phyloP scores from a whole-genome alignment of 441 rosid genomes.

The Codiaeum variegatum region DNA sequence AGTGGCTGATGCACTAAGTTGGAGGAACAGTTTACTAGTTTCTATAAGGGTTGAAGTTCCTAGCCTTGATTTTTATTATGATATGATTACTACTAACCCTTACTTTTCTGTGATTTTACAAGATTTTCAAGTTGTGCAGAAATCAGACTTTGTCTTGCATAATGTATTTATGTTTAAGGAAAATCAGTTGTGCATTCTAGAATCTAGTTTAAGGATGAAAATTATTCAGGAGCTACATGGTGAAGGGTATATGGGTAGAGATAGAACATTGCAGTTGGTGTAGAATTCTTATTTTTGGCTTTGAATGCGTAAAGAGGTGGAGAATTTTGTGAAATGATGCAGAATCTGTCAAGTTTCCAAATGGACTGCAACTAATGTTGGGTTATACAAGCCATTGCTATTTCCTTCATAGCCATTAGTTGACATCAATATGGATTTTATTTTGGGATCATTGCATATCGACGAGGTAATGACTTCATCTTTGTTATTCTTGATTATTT shows the following conservation, averaged over 20 bases:
- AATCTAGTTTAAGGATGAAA: background rate
- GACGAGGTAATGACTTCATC: constrained; percentile 3
- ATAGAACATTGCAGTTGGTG: background rate
- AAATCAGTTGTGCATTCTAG: background rate
- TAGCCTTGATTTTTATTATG: background rate
- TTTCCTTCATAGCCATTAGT: background rate
- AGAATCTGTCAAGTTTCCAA: too few relatives aligned
- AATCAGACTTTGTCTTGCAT: background rate
- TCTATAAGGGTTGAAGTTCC: too few relatives aligned
- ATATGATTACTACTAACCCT: background rate
- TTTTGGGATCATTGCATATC: background rate
- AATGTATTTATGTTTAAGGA: background rate
- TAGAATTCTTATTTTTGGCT: background rate
- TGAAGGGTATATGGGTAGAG: background rate
- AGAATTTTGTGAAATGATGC: too few relatives aligned
- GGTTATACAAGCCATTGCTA: background rate
- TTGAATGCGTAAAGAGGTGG: background rate
- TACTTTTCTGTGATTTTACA: background rate
- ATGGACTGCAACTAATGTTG: constrained; percentile 6
- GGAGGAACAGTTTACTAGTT: too few relatives aligned
- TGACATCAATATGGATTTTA: constrained; percentile 12
- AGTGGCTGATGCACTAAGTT: background rate
- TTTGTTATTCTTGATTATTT: constrained; percentile 13
- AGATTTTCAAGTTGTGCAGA: background rate
- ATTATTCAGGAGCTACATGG: background rate